Evolutionary conservation across 2,329 filamentous ascomycete species (phyloP), one percentile per base, ranked within the genome.

Genomic region (Tolypocladium tundrense): DNA sequence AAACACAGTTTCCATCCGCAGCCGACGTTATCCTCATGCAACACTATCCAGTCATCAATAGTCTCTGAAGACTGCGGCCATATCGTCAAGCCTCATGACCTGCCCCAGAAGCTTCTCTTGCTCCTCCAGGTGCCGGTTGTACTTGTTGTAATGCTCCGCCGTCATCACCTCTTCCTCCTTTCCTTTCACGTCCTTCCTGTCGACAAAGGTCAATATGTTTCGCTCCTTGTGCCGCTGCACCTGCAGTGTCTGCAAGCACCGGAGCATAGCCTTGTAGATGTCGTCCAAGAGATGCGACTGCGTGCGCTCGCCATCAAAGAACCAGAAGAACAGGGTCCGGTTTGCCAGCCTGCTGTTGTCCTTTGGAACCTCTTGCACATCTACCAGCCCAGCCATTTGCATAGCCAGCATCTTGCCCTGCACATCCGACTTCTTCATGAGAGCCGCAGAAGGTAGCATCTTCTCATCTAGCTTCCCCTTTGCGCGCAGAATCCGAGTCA

Each of bases 391-490:
- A 21, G 86, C 85, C 70, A 91, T 86, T 64, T 96, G 90, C 81
- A 99, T 89, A 61, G 87, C 85, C 16, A 90, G 87, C 72, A 97
- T 87, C 61, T 91, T 88, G 59, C 87, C 85, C 53, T 94, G 90
- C 31, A 97, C 84, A 56, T 96, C 90, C 59, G 88, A 86, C 66
- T 93, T 90, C 58, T 88, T 88, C 77, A 97, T 87, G 60, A 99
- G 82, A 56, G 88, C 89, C 58, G 91, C 80, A 54, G 86, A 86
- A 42, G 89, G 88, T 14, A 97, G 79, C 60, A 89, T 87, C 72
- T 95, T 96, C 72, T 99, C 94, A 64, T 97, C 93, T n/a, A 97
- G 79, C 68, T 94, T 96, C 56, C 94, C 94, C 68, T 92, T 91
- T 59, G 88, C 86, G 43, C 88, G 83, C 24, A 99, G 80, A 57